Conservation (phyloP, 805 yeast genomes). For the Cyberlindnera nakhonratchasimensis region DNA sequence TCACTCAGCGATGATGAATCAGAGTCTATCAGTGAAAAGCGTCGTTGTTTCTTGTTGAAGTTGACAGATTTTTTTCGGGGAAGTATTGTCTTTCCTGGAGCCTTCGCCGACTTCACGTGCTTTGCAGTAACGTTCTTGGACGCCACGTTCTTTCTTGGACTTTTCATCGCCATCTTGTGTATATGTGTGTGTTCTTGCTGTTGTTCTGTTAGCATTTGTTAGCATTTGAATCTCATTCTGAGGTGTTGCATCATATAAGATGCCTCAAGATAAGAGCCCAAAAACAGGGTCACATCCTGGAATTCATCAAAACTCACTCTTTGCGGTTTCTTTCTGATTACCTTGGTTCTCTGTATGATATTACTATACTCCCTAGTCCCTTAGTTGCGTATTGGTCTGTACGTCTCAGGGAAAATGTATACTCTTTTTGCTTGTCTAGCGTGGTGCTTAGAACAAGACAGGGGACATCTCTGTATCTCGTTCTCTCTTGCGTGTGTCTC, state of each 20-base stretch:
- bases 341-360: too few relatives aligned
- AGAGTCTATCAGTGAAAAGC: conserved; percentile 43
- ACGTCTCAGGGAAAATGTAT: too few relatives aligned
- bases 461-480: conserved; percentile 2
- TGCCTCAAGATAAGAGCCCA: too few relatives aligned
- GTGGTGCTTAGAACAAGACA: conserved; percentile 3
- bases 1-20: conserved; percentile 40
- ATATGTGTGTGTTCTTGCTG: too few relatives aligned
- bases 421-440: not conserved
- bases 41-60: conserved; percentile 32
- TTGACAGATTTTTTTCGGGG: conserved; percentile 20
- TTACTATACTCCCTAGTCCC: too few relatives aligned
- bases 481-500: not conserved
- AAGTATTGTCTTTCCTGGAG: conserved; percentile 29
- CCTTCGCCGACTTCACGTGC: conserved; percentile 29
- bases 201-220: not conserved
- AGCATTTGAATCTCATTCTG: too few relatives aligned
- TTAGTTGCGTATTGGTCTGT: too few relatives aligned
- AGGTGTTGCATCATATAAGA: too few relatives aligned
- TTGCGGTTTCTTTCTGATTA: not conserved
- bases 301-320: too few relatives aligned
- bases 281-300: too few relatives aligned
- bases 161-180: conserved; percentile 7
- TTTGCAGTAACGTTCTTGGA: conserved; percentile 28
- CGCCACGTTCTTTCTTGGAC: conserved; percentile 21